Evolutionary conservation across 73 alveolate species (phyloP).

Genomic region (Paramecium sonneborni): DNA sequence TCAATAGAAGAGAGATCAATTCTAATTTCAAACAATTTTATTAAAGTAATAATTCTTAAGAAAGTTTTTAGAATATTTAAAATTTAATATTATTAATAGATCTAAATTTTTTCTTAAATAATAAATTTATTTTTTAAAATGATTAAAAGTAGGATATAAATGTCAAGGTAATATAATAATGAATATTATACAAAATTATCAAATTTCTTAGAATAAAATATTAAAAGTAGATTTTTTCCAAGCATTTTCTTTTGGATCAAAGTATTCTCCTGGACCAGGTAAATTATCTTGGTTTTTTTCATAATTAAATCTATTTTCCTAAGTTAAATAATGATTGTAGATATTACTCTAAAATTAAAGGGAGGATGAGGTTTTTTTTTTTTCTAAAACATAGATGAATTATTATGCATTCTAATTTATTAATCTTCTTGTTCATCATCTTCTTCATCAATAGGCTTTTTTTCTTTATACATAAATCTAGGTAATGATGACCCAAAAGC

Average conservation of each 20-base stretch:
- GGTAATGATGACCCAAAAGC: constrained; percentile 50
- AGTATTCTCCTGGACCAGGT: constrained; percentile 63
- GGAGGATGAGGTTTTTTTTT: neutral
- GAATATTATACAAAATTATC: neutral
- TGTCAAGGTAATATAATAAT: neutral
- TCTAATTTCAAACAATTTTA: too few species aligned
- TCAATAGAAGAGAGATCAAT: too few species aligned
- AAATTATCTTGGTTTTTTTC: neutral
- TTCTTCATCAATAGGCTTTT: neutral
- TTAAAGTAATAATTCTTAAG: neutral
- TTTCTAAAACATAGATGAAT: neutral
- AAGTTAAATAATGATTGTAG: neutral
- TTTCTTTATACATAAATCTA: constrained; percentile 15
- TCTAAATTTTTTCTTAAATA: too few species aligned
- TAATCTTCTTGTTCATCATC: constrained; percentile 7
- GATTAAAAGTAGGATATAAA: too few species aligned
- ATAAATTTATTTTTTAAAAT: too few species aligned
- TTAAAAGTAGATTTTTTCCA: constrained; percentile 63
- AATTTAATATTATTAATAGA: neutral
- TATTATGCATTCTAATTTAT: neutral
- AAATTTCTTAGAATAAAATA: constrained; percentile 51
- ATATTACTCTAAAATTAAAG: neutral
- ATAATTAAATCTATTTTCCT: constrained; percentile 58
- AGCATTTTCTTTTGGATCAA: constrained; percentile 32
- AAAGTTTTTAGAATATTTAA: too few species aligned